Base-by-base conservation (phyloP, 208 protist species). In the Eutreptiella sp. region DNA sequence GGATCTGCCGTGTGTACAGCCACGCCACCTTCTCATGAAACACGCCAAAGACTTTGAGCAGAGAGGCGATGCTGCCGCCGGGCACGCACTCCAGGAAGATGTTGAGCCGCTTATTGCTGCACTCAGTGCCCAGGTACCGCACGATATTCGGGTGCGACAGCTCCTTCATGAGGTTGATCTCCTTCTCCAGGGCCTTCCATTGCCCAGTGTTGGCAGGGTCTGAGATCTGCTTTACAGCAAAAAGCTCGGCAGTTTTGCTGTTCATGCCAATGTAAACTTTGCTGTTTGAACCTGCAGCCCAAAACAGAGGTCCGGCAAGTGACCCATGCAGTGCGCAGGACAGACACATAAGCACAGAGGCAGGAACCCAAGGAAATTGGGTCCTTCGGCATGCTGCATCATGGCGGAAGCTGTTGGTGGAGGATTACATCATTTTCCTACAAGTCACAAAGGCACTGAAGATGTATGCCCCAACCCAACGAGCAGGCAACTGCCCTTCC, bases 41-140 rank as follows among this genome's bases (percentile, higher is more conserved):
- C 36, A 72, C 69, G 23, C 84, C 76, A 50, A 91, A 93, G 35
- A 73, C 78, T 38, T 73, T 66, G 14, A 93, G 80, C 35, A 93
- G 69, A 0, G 80, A 77, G 69, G 80, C 75, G 47, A 93, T 72
- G 3, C 72, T 83, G 14, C 85, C 87, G 28, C 88, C 85, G 3
- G 84, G 77, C 14, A 93, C 78, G 61, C 89, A 92, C 67, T 93
- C 85, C 66, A 91, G 76, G 46, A 93, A 75, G 35, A 93, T 78
- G 53, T 81, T 81, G 35, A 92, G 46, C 27, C 72, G 67, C 3
- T 71, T 60, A 3, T 69, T 38, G 26, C 36, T 38, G 26, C 70
- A 65, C 46, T 88, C 76, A 28, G 83, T 79, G 33, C 86, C 86
- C 24, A 88, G 72, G 62, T 84, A 92, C 29, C 68, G 66, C 4